Evolutionary conservation across 2,329 filamentous ascomycete species (phyloP).

Genomic region (Sclerotinia subarctica): DNA sequence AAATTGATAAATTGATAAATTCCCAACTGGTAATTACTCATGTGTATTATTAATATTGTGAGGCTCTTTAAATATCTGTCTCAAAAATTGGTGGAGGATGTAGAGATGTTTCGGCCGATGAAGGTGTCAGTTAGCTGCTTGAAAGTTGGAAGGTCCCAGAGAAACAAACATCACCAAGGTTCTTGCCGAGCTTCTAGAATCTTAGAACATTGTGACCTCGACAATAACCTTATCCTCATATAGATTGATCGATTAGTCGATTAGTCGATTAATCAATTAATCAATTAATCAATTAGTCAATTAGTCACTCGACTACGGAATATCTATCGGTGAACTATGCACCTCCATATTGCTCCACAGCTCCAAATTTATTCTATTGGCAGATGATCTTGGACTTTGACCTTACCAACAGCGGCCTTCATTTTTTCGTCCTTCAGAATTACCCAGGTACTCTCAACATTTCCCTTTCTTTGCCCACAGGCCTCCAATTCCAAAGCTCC

Average conservation of each 20-base stretch:
- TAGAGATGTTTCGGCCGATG: background rate
- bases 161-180: background rate
- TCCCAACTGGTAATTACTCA: background rate
- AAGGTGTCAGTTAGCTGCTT: slow-evolving; percentile 11
- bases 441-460: background rate
- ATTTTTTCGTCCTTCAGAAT: background rate
- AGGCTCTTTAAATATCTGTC: background rate
- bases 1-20: background rate
- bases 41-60: background rate
- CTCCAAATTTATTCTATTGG: slow-evolving; percentile 9
- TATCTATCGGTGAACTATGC: slow-evolving; percentile 13
- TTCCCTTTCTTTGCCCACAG: background rate
- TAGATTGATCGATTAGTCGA: too few species aligned
- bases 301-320: background rate
- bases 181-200: slow-evolving; percentile 15
- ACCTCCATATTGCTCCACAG: slow-evolving; percentile 14
- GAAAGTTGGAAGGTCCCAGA: background rate
- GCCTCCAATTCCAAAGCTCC: background rate
- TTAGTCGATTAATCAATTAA: too few species aligned
- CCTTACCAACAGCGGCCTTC: background rate
- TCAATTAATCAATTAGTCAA: too few species aligned
- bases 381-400: background rate
- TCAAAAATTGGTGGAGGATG: background rate
- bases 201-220: background rate
- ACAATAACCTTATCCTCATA: too few species aligned